Base-by-base conservation (phyloP, 2,329 filamentous ascomycete genomes). In the Hypoxylon sp. region DNA sequence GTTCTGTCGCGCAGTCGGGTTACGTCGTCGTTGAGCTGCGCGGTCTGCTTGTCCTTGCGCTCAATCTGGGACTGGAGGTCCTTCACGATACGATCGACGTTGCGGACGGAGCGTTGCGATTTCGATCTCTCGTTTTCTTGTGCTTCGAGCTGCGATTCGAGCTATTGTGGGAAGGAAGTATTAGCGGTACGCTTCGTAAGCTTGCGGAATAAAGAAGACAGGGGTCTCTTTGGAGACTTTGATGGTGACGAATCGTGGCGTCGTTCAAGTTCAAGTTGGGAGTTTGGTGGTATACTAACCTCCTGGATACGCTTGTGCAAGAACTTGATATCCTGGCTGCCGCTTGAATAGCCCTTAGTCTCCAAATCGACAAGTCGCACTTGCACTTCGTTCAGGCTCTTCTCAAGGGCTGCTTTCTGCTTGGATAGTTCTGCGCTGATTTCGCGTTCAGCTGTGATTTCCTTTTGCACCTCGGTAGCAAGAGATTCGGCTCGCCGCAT, bases 261-360 rank as follows among this genome's bases (percentile, higher is more conserved):
- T 50, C 33, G 60, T 54, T 61, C 56, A 56, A 14, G 56, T 25
- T 65, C 49, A 54, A 66, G 37, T 53, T 46, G 17, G 35, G 51
- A 14, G 27, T 57, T 71, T 61, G 72, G 64, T 64, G 54, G 42
- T 69, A 53, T 70, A 79, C 89, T 87, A 85, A 97, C 95, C 88
- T 98, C 95, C 83, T 98, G 94, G 72, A 99, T 94, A 56, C 95
- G 90, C 77, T 94, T 95, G 81, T 98, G 93, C 76, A 98, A 82
- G 84, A 98, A 98, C 77, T 96, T 92, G 73, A 98, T 93, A 81
- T 98, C 95, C 76, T 97, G 94, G 79, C 95, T 97, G 25, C 93
- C 93, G 72, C 91, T 97, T 20, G 95, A 96, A 82, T 97, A 98
- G 59, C 95, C 94, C 85, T 98, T 98, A 48, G 96, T 98, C 83